Evolutionary conservation across 352 stramenopile genomes (phyloP).

Genomic region (Pythium aquatile): DNA sequence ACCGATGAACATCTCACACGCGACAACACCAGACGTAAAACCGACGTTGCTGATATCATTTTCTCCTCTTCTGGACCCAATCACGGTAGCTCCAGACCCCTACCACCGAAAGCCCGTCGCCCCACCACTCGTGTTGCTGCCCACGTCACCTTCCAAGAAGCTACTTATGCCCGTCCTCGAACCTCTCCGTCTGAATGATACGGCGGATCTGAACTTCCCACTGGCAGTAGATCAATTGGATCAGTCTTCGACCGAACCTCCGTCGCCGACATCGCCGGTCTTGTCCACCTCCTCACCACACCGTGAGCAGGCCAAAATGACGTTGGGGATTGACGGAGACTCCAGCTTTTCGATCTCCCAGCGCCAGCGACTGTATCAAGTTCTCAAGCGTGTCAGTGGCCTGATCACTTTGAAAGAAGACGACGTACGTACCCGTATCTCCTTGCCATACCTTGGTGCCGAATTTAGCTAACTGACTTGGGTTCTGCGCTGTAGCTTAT

Average conservation of each 20-base stretch:
- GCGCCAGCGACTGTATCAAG: conserved; percentile 58
- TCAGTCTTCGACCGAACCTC: background rate
- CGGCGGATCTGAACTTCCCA: background rate
- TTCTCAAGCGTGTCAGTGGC: conserved; percentile 53
- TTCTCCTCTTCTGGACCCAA: background rate
- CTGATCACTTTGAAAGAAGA: conserved; percentile 53
- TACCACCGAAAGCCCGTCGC: conserved; percentile 12
- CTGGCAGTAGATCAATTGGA: background rate
- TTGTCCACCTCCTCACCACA: conserved; percentile 28
- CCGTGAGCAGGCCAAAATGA: conserved; percentile 56
- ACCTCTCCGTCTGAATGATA: background rate
- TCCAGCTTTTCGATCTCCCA: conserved; percentile 49
- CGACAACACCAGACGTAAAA: background rate
- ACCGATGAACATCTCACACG: background rate
- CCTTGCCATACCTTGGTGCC: background rate
- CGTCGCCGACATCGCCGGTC: conserved; percentile 10
- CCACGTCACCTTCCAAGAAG: conserved; percentile 16
- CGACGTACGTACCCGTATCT: conserved; percentile 31
- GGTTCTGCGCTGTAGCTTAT: conserved; percentile 34
- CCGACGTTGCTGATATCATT: background rate
- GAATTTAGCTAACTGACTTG: background rate
- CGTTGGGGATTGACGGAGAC: conserved; percentile 36
- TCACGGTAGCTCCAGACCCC: conserved; percentile 10
- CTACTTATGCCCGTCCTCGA: conserved; percentile 5
- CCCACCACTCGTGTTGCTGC: conserved; percentile 10